Evolutionary conservation across 805 yeast species (phyloP).

Genomic region (Candida arabinofermentans): DNA sequence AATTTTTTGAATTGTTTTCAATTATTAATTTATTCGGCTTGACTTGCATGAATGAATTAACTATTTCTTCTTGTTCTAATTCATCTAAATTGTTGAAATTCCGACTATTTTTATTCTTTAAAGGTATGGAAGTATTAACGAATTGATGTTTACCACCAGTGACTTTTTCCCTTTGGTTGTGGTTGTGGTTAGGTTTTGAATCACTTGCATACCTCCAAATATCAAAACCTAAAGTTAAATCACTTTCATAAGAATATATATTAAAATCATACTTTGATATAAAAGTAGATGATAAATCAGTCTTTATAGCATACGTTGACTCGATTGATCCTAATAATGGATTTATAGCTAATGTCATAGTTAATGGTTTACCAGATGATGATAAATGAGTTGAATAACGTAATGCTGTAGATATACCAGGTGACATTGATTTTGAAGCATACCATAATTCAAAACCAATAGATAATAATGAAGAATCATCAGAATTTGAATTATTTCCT

Average conservation of each 20-base stretch:
- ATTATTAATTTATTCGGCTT: conserved; percentile 16
- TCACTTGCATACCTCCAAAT: conserved; percentile 51
- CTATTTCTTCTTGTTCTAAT: conserved; percentile 17
- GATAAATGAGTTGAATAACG: conserved; percentile 77
- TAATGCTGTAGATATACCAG: conserved; percentile 82
- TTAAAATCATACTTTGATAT: conserved; percentile 87
- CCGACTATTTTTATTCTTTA: not conserved
- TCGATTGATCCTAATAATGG: conserved; percentile 89
- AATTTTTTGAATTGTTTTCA: conserved; percentile 19
- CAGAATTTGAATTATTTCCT: conserved; percentile 23
- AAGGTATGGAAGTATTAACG: no score
- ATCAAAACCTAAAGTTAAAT: conserved; percentile 82
- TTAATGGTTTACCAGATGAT: conserved; percentile 83
- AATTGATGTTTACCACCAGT: no score
- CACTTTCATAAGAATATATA: conserved; percentile 83
- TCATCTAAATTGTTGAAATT: conserved; percentile 18
- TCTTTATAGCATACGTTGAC: conserved; percentile 81
- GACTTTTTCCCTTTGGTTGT: not conserved
- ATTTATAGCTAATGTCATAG: conserved; percentile 81
- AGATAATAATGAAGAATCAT: conserved; percentile 45
- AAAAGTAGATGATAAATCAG: conserved; percentile 70
- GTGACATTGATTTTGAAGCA: conserved; percentile 78
- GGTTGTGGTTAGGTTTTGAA: not conserved
- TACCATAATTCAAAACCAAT: conserved; percentile 89
- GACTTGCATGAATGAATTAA: conserved; percentile 22